phyloP scores from a whole-genome alignment of 1,139 yeast genomes.

The Taphrina sp. region DNA sequence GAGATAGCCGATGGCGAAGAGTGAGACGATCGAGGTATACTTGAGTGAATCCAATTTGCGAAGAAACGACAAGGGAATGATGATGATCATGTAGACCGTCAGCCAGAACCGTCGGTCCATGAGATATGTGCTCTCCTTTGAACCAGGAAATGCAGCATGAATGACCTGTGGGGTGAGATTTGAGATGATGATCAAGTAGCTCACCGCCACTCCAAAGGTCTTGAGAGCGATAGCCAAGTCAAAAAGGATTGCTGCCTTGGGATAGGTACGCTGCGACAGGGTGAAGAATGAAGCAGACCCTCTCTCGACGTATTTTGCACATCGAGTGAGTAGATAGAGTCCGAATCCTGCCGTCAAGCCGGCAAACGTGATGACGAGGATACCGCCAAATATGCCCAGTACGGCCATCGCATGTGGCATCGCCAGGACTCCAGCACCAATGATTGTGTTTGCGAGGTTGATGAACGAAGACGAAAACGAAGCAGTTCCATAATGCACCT shows the following conservation, averaged over 20 bases:
- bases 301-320: conserved; percentile 63
- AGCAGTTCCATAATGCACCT: conserved; percentile 24
- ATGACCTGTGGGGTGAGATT: conserved; percentile 72
- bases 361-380: conserved; percentile 62
- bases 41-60: conserved; percentile 77
- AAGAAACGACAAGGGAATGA: conserved; percentile 74
- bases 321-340: conserved; percentile 70
- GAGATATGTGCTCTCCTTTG: conserved; percentile 37
- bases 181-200: conserved; percentile 84
- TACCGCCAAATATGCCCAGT: conserved; percentile 77
- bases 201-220: conserved; percentile 81
- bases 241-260: conserved; percentile 73
- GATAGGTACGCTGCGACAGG: conserved; percentile 79
- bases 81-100: conserved; percentile 54
- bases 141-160: conserved; percentile 36
- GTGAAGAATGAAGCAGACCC: conserved; percentile 86
- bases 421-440: conserved; percentile 80
- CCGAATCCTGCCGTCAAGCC: conserved; percentile 81
- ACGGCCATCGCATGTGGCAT: conserved; percentile 85
- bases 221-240: conserved; percentile 86
- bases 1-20: conserved; percentile 75
- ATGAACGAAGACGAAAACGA: conserved; percentile 27
- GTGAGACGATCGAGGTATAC: conserved; percentile 81
- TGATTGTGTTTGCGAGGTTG: conserved; percentile 44
- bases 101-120: conserved; percentile 59